Percentiles rank a stretch among this genome's conserved stretches.
Evolutionary conservation across 768 basidiomycete species (phyloP).

Genomic region (Steccherinum ochraceum): DNA sequence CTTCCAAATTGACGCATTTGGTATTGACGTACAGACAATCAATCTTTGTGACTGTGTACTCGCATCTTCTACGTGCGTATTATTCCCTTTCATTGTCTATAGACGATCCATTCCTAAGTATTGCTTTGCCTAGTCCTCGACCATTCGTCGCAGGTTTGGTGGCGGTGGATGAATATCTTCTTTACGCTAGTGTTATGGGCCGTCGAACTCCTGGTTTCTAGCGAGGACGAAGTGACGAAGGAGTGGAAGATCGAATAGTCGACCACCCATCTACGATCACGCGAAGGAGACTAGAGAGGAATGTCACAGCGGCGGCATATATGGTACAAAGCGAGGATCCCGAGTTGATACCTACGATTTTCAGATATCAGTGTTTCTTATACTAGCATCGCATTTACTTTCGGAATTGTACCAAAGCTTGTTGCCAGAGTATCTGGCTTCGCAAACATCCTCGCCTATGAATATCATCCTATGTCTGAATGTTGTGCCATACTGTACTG

Average conservation of each 20-base stretch:
- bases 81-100: neutral
- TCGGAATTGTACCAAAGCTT: too few species aligned
- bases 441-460: too few species aligned
- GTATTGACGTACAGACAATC: constrained; percentile 78
- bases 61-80: constrained; percentile 71
- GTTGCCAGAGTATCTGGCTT: too few species aligned
- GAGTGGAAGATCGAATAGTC: constrained; percentile 74
- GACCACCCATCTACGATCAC: too few species aligned
- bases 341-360: neutral
- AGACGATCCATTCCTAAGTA: neutral
- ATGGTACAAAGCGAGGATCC: too few species aligned
- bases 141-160: constrained; percentile 89
- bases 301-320: too few species aligned
- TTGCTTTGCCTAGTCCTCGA: constrained; percentile 57
- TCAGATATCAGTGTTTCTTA: neutral
- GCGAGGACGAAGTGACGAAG: constrained; percentile 55
- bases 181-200: constrained; percentile 82
- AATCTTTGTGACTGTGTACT: constrained; percentile 83
- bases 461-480: too few species aligned
- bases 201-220: constrained; percentile 71
- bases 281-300: too few species aligned
- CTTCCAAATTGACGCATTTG: constrained; percentile 67
- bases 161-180: constrained; percentile 89
- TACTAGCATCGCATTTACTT: neutral
- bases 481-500: too few species aligned